Percentiles rank a stretch among this genome's conserved stretches.
phyloP scores from a whole-genome alignment of 805 yeast species.

The Sugiyamaella mastotermitis region DNA sequence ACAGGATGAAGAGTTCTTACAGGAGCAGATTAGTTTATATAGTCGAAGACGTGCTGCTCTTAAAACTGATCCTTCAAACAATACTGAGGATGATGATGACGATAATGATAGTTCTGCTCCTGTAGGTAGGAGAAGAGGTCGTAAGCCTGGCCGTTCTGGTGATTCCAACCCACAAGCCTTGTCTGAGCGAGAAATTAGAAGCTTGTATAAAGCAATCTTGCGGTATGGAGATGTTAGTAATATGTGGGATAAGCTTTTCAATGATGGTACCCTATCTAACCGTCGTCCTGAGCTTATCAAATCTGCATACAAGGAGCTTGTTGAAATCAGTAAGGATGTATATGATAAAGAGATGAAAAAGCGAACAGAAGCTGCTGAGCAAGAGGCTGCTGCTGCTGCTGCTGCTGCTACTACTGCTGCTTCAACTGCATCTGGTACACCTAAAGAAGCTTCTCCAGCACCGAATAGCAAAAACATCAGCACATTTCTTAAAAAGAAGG shows the following conservation, averaged over 20 bases:
- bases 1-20: constrained; percentile 77
- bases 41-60: constrained; percentile 74
- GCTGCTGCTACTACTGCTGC: constrained; percentile 6
- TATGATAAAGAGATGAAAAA: constrained; percentile 61
- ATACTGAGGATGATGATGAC: constrained; percentile 38
- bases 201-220: constrained; percentile 74
- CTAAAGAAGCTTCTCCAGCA: constrained; percentile 24
- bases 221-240: constrained; percentile 70
- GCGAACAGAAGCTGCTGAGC: constrained; percentile 35
- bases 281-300: constrained; percentile 75
- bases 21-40: constrained; percentile 85
- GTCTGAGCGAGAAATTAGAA: constrained; percentile 81
- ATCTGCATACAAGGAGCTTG: constrained; percentile 68
- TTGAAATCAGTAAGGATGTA: constrained; percentile 52
- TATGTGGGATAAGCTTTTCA: constrained; percentile 78
- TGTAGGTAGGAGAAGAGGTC: constrained; percentile 34
- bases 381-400: constrained; percentile 25
- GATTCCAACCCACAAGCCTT: constrained; percentile 46
- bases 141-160: constrained; percentile 27
- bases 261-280: constrained; percentile 83
- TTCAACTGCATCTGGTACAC: constrained; percentile 22
- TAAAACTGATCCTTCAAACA: constrained; percentile 35
- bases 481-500: constrained; percentile 44
- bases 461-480: constrained; percentile 36
- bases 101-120: constrained; percentile 26